phyloP scores from a whole-genome alignment of 2,329 filamentous ascomycete genomes.

The Dactylellina parvicollis region DNA sequence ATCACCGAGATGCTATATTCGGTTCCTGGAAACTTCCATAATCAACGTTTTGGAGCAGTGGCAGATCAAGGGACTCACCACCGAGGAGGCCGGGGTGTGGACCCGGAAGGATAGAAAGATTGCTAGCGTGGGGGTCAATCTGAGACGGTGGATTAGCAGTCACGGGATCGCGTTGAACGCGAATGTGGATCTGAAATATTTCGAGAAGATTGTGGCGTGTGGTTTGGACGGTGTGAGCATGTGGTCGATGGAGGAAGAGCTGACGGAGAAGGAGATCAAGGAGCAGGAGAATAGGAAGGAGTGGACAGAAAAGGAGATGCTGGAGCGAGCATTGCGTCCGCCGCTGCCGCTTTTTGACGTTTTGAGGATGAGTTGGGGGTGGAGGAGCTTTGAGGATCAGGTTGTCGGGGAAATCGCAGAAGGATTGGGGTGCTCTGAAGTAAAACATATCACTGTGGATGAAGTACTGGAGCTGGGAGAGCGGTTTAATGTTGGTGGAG shows the following conservation, averaged over 20 bases:
- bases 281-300: not conserved
- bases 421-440: constrained; percentile 66
- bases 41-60: constrained; percentile 72
- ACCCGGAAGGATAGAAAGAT: constrained; percentile 73
- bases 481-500: constrained; percentile 7
- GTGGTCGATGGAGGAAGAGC: constrained; percentile 74
- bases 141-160: constrained; percentile 81
- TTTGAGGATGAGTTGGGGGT: not conserved
- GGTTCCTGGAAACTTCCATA: constrained; percentile 79
- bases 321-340: too few relatives aligned
- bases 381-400: constrained; percentile 67
- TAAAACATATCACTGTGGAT: constrained; percentile 1
- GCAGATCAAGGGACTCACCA: constrained; percentile 71
- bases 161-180: constrained; percentile 86
- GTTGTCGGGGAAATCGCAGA: constrained; percentile 76
- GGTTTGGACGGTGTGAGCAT: constrained; percentile 81
- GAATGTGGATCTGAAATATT: constrained; percentile 72
- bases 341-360: not conserved
- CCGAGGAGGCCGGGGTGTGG: constrained; percentile 88
- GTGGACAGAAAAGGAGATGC: constrained; percentile 26
- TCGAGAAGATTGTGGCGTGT: constrained; percentile 84
- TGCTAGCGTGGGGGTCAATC: constrained; percentile 89
- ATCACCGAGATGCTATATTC: constrained; percentile 79
- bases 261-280: too few relatives aligned
- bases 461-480: constrained; percentile 17